Base-by-base conservation (phyloP, 2,329 filamentous ascomycete species). In the Diaporthe citriasiana region DNA sequence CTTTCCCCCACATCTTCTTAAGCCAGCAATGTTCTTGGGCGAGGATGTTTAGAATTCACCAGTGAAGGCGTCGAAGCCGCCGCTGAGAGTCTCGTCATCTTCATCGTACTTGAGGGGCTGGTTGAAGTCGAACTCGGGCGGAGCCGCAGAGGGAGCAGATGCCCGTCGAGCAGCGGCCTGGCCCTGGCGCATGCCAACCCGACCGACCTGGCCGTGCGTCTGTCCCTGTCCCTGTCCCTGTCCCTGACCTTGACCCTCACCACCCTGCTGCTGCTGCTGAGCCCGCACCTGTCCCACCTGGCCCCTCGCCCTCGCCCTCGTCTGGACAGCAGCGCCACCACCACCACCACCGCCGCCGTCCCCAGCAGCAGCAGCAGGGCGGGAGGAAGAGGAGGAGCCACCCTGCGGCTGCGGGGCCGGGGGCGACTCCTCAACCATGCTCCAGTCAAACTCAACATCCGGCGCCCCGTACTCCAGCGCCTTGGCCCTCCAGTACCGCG, bases 401-500 rank as follows among this genome's bases (percentile, higher is more conserved):
- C 38, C 38, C 38, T 38, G 38, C 7, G 38, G 7, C 38, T 4
- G 33, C 12, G 7, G 45, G 33, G 38, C 38, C 5, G 38, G 38
- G 38, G 33, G 56, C 33, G 22, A 25, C 25, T 47, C 69, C 13
- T 53, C 55, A 3, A 22, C 30, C 1, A 19, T 7, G 25, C 65
- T 30, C 60, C 33, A 72, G 15, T 40, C 40, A n/a, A 74, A 76
- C 22, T 71, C 66, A 13, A 38, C 27, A 17, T 76, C 72, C 1
- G 55, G 56, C 1, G 53, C 63, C n/a, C 74, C 74, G n/a, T 60
- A 55, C 4, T 57, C 69, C n/a, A 76, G 15, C 22, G 72, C 72
- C 13, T 70, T 56, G 6, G 30, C 25, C 69, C 50, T 74, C 74
- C 74, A 76, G 72, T 74, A 73, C 40, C 57, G 30, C 30, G 56